Evolutionary conservation across 2,329 filamentous ascomycete genomes (phyloP).

Genomic region (Fusarium chlamydosporum): DNA sequence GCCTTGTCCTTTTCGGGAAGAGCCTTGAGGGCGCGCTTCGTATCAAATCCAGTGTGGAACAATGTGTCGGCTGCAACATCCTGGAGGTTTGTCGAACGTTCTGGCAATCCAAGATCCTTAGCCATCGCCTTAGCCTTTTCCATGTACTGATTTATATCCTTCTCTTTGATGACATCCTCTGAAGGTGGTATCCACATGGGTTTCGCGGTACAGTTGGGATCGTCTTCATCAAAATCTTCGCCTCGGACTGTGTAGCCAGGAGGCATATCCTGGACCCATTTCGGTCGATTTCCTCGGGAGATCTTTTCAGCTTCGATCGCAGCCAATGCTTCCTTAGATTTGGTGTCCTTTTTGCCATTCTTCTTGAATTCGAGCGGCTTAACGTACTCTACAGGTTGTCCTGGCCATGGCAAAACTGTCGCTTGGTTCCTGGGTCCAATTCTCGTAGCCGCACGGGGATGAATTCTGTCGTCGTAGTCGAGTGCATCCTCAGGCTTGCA

Average conservation of each 20-base stretch:
- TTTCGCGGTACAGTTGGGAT: constrained; percentile 80
- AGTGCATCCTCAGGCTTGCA: constrained; percentile 95
- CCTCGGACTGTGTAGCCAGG: constrained; percentile 87
- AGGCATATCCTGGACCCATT: constrained; percentile 94
- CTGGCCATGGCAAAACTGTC: constrained; percentile 86
- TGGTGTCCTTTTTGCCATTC: constrained; percentile 81
- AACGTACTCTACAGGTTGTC: constrained; percentile 88
- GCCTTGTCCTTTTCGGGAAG: constrained; percentile 77
- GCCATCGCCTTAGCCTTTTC: constrained; percentile 74
- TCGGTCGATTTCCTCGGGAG: constrained; percentile 84
- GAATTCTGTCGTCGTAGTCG: constrained; percentile 97
- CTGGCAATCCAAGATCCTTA: constrained; percentile 76
- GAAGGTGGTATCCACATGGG: constrained; percentile 83
- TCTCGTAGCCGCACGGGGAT: constrained; percentile 93
- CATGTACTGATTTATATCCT: constrained; percentile 83
- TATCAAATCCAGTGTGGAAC: constrained; percentile 78
- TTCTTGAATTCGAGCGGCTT: constrained; percentile 90
- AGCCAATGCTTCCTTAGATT: constrained; percentile 84
- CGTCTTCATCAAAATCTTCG: constrained; percentile 79
- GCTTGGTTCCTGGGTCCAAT: constrained; percentile 94
- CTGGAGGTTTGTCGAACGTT: constrained; percentile 86
- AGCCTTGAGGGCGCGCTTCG: constrained; percentile 76
- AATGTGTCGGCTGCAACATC: constrained; percentile 85
- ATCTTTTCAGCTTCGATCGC: constrained; percentile 86
- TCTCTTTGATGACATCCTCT: constrained; percentile 64